Evolutionary conservation across 2,329 filamentous ascomycete genomes (phyloP).

Genomic region (Fusarium concolor): DNA sequence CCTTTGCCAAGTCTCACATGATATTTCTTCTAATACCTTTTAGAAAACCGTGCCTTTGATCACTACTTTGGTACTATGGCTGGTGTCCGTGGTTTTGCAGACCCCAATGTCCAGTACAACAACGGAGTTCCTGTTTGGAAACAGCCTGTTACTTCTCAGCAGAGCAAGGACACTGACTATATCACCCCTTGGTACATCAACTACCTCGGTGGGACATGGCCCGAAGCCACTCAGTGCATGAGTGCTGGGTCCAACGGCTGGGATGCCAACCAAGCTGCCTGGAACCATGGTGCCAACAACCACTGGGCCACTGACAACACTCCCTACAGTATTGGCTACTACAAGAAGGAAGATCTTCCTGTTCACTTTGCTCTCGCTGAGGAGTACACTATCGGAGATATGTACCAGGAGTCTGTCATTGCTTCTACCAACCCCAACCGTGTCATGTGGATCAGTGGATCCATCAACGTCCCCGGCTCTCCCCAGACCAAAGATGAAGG

Average conservation of each 20-base stretch:
- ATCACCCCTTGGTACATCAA: constrained; percentile 62
- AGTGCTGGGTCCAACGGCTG: constrained; percentile 64
- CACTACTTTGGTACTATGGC: constrained; percentile 25
- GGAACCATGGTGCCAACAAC: constrained; percentile 63
- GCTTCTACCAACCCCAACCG: constrained; percentile 65
- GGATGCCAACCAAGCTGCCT: constrained; percentile 62
- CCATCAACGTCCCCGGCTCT: constrained; percentile 61
- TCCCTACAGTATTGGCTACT: constrained; percentile 10
- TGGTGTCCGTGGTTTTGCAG: constrained; percentile 19
- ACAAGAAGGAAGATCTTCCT: constrained; percentile 4
- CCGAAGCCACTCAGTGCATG: constrained; percentile 66
- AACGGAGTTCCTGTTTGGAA: constrained; percentile 7
- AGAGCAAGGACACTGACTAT: constrained; percentile 1
- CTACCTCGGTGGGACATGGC: constrained; percentile 62
- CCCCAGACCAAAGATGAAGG: constrained; percentile 30
- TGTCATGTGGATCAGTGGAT: constrained; percentile 62
- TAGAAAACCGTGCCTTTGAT: constrained; percentile 22
- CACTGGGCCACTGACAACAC: constrained; percentile 60
- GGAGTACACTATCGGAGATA: constrained; percentile 52
- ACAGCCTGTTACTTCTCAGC: not conserved
- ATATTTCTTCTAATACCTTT: accelerated
- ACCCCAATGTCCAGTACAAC: constrained; percentile 15
- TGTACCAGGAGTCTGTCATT: constrained; percentile 66
- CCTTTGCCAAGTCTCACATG: accelerated
- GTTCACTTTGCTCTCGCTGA: constrained; percentile 11